Percentiles rank a stretch among this genome's conserved stretches.
phyloP scores from a whole-genome alignment of 23 red algal genomes.

The Gracilaria vermiculophylla region DNA sequence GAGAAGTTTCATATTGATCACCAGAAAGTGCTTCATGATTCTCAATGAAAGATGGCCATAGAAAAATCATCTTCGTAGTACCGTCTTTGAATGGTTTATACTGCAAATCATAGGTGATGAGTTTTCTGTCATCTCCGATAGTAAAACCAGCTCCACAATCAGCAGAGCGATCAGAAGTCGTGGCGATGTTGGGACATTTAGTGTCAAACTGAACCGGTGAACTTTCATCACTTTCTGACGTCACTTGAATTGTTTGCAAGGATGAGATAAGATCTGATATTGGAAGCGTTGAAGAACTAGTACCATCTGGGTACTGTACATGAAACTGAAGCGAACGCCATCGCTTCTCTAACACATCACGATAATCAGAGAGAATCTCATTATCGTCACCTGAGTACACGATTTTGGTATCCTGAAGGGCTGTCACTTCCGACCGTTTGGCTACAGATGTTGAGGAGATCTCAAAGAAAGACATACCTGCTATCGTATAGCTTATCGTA shows the following conservation, averaged over 20 bases:
- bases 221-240: conserved; percentile 14
- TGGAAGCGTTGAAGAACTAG: neutral
- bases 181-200: neutral
- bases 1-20: conserved; percentile 20
- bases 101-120: neutral
- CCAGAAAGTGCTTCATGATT: neutral
- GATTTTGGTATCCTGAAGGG: neutral
- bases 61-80: neutral
- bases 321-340: neutral
- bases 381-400: conserved; percentile 23
- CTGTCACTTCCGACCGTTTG: neutral
- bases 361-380: conserved; percentile 6
- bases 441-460: neutral
- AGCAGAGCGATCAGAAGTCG: neutral
- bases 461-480: conserved; percentile 33
- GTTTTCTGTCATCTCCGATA: neutral
- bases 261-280: neutral
- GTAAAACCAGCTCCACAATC: neutral
- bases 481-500: conserved; percentile 8
- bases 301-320: conserved; percentile 58
- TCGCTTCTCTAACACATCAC: conserved; percentile 14
- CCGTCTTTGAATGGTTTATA: conserved; percentile 49
- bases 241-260: neutral
- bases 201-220: conserved; percentile 33
- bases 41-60: conserved; percentile 20